Base-by-base conservation (phyloP, 139 green algal species). In the Yamagishiella unicocca region DNA sequence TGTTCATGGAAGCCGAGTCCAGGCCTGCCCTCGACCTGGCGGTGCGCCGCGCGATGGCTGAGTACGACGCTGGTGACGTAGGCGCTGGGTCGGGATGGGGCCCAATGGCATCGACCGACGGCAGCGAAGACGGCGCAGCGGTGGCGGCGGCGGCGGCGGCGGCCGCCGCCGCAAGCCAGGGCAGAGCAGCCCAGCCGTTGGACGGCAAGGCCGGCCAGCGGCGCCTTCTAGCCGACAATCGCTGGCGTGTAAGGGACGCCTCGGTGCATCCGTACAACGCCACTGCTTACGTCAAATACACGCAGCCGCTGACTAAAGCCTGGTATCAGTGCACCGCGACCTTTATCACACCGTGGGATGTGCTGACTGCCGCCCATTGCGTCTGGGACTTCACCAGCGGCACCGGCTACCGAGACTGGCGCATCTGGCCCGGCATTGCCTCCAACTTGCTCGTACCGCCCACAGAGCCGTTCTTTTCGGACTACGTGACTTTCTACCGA, bases 291-390 rank as follows among this genome's bases (percentile, higher is more conserved):
- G 5, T 86, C 6, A 22, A 17, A 0, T 86, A 68, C 64, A 38
- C 1, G 1, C 40, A 75, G 40, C 42, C 42, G 10, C 27, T 35
- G 31, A 77, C 64, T 1, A 55, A n/a, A 6, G 8, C 19, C 10
- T 0, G 42, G 0, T 77, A 68, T 64, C 80, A 86, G 64, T 92
- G 89, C 67, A 77, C 75, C 3, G 89, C 85, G 12, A 82, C 67
- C n/a, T 82, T 92, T 29, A 82, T 92, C 21, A 77, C 40, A 2
- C 64, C 81, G 1, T 82, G 88, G 43, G 55, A 85, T 27, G 85
- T 92, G 21, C 55, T 92, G 9, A 92, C 89, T 4, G 89, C 89
- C 1, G 89, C 82, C 24, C 89, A 92, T 71, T 92, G 89, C 68
- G 75, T 92, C 1, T 92, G 85, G 85, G 85, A 92, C 50, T 86